Evolutionary conservation across 2,329 filamentous ascomycete genomes (phyloP), one percentile per base, ranked within the genome.

Genomic region (Penicillium sp.): DNA sequence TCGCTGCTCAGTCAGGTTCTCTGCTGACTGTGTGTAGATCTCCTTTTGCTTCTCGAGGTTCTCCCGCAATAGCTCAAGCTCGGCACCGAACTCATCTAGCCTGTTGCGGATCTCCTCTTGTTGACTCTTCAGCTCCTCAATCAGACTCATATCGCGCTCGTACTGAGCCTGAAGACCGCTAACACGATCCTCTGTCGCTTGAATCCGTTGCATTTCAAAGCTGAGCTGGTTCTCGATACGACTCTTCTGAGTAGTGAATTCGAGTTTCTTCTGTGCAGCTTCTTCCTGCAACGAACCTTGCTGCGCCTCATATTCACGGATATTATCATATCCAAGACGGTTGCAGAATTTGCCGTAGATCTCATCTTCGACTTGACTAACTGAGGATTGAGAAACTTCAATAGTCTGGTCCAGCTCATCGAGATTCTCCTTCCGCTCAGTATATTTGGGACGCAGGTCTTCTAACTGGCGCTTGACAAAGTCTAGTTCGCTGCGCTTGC

Each of bases 231-330:
- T 86, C 63, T 86, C 79, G 47, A 89, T 79, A 52, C 79, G 82
- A 58, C 82, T 86, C 64, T 82, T 84, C 71, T 99, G 95, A 4
- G 89, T 87, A 55, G 89, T 90, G 67, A 96, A 98, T 63, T 93
- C 88, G 52, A 90, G 87, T 61, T 91, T 91, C 79, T 93, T 93
- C 74, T 95, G 88, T 0, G 88, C 88, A 45, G 90, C 90, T 72
- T 98, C 91, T 72, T 96, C 91, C 74, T 98, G 93, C 48, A 96
- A 80, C 43, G 90, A 92, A 48, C 95, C 93, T 75, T 98, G 95
- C 64, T 96, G 93, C 26, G 89, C 89, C 72, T 98, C 92, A 68
- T 98, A 99, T 56, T 91, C 90, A 57, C 93, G 90, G 62, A 99
- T 96, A 68, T 96, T 89, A 56, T 85, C 82, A 72, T 96, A 98